Conservation (phyloP, 2,329 filamentous ascomycete genomes). For the Sporothrix pseudoabietina region DNA sequence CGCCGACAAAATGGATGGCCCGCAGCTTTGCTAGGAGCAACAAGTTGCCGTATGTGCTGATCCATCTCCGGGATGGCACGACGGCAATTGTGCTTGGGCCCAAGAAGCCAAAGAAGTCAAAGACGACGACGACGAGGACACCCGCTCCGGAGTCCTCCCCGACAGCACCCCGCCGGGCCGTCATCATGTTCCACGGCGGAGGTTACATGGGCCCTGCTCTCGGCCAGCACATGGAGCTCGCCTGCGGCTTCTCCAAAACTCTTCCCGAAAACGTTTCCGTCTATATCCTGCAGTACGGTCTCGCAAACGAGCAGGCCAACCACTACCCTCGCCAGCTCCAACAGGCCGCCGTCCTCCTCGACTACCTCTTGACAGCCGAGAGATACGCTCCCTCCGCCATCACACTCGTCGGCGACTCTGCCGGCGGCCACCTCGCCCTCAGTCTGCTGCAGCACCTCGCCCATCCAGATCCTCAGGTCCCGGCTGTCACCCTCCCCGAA, state of each 20-base stretch:
- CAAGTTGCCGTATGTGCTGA: neutral
- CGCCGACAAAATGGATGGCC: constrained; percentile 6
- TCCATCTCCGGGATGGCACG: constrained; percentile 24
- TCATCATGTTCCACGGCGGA: constrained; percentile 27
- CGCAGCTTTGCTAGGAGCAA: neutral
- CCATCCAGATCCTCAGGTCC: constrained; percentile 23
- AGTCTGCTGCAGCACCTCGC: constrained; percentile 26
- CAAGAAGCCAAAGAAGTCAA: neutral
- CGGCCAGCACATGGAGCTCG: constrained; percentile 3
- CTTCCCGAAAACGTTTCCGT: constrained; percentile 6
- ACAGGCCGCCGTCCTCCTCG: constrained; percentile 19
- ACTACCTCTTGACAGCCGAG: constrained; percentile 5
- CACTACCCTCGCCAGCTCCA: constrained; percentile 28
- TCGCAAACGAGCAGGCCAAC: constrained; percentile 23
- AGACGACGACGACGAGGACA: neutral
- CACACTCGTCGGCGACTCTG: constrained; percentile 25
- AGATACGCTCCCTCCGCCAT: neutral
- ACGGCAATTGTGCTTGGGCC: neutral
- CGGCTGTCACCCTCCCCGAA: neutral
- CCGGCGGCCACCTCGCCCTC: constrained; percentile 25
- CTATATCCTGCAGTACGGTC: constrained; percentile 27
- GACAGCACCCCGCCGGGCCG: neutral
- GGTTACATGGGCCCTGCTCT: constrained; percentile 26
- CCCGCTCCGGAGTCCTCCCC: neutral
- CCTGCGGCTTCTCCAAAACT: constrained; percentile 11